Evolutionary conservation across 768 basidiomycete species (phyloP).

Genomic region (Tricholoma terreum): DNA sequence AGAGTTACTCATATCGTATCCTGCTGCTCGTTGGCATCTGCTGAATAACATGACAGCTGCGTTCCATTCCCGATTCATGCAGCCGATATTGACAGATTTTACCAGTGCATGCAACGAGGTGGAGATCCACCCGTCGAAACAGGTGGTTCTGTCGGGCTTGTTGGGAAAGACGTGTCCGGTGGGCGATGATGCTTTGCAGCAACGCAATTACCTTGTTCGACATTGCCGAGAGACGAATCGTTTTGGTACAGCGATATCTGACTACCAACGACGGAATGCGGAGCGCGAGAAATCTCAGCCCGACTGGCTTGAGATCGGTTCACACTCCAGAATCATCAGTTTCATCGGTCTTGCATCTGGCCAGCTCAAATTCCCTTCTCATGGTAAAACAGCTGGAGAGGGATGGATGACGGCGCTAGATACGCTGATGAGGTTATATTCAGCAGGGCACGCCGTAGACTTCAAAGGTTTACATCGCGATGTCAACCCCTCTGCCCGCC

Average conservation of each 20-base stretch:
- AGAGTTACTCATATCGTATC: background rate
- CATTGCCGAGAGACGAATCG: slow-evolving; percentile 5
- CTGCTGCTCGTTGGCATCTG: slow-evolving; percentile 1
- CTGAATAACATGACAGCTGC: slow-evolving; percentile 3
- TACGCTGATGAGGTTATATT: background rate
- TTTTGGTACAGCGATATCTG: background rate
- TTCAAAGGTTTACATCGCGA: slow-evolving; percentile 2
- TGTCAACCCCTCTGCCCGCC: background rate
- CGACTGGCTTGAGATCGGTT: slow-evolving; percentile 6
- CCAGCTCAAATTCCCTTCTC: slow-evolving; percentile 3
- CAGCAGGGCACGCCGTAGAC: background rate
- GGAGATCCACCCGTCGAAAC: slow-evolving; percentile 1
- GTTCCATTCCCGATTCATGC: slow-evolving; percentile 5
- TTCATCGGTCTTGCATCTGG: slow-evolving; percentile 1
- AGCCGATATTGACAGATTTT: background rate
- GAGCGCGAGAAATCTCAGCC: background rate
- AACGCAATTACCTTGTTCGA: background rate
- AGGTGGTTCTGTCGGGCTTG: background rate
- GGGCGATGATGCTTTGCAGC: slow-evolving; percentile 1
- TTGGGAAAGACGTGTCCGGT: background rate
- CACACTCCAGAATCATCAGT: slow-evolving; percentile 3
- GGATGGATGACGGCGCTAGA: slow-evolving; percentile 3
- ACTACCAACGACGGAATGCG: background rate
- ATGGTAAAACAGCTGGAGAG: background rate
- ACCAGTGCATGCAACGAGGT: background rate